Base-by-base conservation (phyloP, 495 filamentous ascomycete species). In the Daldinia caldariorum region DNA sequence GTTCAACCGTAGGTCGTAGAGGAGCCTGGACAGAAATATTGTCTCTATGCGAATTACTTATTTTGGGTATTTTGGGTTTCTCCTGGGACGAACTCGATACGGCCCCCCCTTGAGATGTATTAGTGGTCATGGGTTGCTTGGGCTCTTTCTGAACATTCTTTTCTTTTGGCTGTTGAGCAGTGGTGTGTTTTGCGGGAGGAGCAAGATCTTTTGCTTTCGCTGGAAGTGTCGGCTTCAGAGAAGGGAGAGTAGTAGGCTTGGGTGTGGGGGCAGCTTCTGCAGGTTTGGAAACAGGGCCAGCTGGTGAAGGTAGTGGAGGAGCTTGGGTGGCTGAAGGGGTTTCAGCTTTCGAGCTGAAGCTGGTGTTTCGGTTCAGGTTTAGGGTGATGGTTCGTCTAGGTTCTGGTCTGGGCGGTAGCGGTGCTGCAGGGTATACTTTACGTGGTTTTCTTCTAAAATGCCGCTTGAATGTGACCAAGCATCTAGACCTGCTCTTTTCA, bases 371-470 rank as follows among this genome's bases (percentile, higher is more conserved):
- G 43, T 76, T 74, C 3, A 77, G 10, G 55, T 76, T 76, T 26
- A 77, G 57, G 13, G 70, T 73, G 35, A 77, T 75, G 6, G 67
- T 77, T 53, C 75, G 76, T 61, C 73, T 81, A 32, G 73, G 57
- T 38, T 78, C 78, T 18, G 71, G 71, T 57, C 66, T 70, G 10
- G 63, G 72, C 8, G 74, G 53, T 9, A 63, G 71, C 10, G 63
- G 63, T 35, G 45, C 35, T 22, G 53, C 47, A 18, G 67, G 29
- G n/a, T 71, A 66, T 61, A 64, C 67, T 34, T 71, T 67, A 14
- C 72, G 73, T 20, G 81, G 73, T 34, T 70, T 63, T 1, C 75
- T 81, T 41, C 81, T 78, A 50, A 65, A 79, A 22, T 70, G 56
- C 12, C 68, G 74, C 1, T 63, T 71, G 54, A 83, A 83, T 9